Evolutionary conservation across 106 monocot genomes (phyloP).

Genomic region (Hemerocallis citrina): DNA sequence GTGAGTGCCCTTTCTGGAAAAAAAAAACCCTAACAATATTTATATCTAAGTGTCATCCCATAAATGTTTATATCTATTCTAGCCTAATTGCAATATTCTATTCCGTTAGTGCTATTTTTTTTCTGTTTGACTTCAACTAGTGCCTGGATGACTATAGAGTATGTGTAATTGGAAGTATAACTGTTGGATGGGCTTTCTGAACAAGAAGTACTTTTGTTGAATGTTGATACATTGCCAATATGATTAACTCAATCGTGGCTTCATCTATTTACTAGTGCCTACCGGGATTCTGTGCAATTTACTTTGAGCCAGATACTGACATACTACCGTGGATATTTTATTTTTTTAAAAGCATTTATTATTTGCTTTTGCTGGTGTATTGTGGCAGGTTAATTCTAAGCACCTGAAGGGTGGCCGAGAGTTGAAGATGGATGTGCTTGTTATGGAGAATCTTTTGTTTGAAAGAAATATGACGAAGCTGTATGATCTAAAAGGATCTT

Average conservation of each 20-base stretch:
- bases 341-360: not conserved
- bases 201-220: not conserved
- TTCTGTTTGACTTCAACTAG: too few species aligned
- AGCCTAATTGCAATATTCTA: too few species aligned
- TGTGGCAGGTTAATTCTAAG: slow-evolving; percentile 45
- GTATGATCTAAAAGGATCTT: slow-evolving; percentile 94
- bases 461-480: slow-evolving; percentile 50
- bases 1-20: too few species aligned
- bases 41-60: too few species aligned
- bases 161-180: not conserved
- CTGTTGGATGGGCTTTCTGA: not conserved
- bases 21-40: too few species aligned
- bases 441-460: slow-evolving; percentile 97
- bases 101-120: too few species aligned
- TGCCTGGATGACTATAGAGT: not conserved
- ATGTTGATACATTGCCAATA: not conserved
- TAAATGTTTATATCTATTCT: too few species aligned
- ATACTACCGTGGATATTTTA: not conserved
- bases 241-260: too few species aligned
- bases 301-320: not conserved
- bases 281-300: not conserved
- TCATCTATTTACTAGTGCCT: not conserved
- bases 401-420: slow-evolving; percentile 75
- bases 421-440: slow-evolving; percentile 75
- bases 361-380: not conserved